Evolutionary conservation across 495 filamentous ascomycete species (phyloP).

Genomic region (Penicillium alfredii): DNA sequence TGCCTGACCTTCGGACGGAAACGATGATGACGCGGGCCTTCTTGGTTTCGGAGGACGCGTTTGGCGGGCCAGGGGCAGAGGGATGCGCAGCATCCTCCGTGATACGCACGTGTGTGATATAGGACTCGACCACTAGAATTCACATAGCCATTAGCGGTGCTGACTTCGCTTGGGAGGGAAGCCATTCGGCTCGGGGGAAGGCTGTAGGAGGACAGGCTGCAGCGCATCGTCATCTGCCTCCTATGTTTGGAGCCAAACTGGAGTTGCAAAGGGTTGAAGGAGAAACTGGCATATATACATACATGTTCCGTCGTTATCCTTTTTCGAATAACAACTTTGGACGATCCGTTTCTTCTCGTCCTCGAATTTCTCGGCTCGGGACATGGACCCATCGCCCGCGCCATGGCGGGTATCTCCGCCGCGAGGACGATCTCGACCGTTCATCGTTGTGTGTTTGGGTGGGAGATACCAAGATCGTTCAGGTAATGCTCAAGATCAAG

Average conservation of each 20-base stretch:
- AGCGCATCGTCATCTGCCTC: conserved; percentile 5
- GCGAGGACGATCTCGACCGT: conserved; percentile 34
- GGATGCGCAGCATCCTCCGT: conserved; percentile 78
- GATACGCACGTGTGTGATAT: conserved; percentile 94
- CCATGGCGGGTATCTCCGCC: conserved; percentile 31
- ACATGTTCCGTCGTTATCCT: conserved; percentile 76
- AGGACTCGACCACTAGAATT: conserved; percentile 73
- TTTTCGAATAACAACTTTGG: conserved; percentile 84
- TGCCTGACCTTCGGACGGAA: conserved; percentile 82
- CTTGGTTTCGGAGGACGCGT: conserved; percentile 62
- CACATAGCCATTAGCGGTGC: not conserved
- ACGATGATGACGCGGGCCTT: conserved; percentile 89
- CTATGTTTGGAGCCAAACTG: too few species aligned
- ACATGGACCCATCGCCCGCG: conserved; percentile 38
- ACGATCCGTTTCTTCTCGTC: conserved; percentile 93
- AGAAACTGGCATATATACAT: conserved; percentile 29
- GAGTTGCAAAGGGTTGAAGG: too few species aligned
- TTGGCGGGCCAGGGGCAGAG: conserved; percentile 77
- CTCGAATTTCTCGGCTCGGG: conserved; percentile 84
- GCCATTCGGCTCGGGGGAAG: too few species aligned
- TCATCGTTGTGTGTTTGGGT: conserved; percentile 31
- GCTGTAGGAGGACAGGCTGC: not conserved
- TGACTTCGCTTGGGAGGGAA: not conserved
- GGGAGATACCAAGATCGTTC: conserved; percentile 23
- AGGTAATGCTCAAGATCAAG: conserved; percentile 26